Evolutionary conservation across 208 protist species (phyloP).

Genomic region (Naegleria lovaniensis): DNA sequence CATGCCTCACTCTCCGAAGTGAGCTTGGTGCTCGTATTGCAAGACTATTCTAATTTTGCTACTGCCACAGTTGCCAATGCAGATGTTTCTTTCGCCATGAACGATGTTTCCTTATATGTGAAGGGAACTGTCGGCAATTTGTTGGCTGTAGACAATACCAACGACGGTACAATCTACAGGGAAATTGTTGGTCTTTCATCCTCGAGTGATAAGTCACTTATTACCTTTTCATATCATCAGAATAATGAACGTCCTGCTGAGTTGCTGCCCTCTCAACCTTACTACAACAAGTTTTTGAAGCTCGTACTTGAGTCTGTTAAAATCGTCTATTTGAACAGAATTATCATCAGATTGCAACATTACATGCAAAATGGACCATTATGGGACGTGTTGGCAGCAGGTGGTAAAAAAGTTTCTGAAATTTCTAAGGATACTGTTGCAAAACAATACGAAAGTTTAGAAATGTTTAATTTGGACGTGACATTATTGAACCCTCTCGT

Average conservation of each 20-base stretch:
- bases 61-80: neutral
- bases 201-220: neutral
- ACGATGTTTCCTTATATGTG: neutral
- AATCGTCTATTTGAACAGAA: neutral
- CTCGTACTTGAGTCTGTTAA: conserved; percentile 1
- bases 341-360: neutral
- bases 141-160: neutral
- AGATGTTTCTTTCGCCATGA: neutral
- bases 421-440: neutral
- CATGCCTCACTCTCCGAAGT: neutral
- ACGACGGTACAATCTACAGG: neutral
- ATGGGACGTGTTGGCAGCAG: neutral
- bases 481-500: neutral
- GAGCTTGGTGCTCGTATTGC: neutral
- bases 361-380: neutral
- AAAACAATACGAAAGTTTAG: neutral
- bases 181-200: conserved; percentile 2
- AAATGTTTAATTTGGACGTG: neutral
- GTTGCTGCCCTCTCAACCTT: neutral
- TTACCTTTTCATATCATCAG: neutral
- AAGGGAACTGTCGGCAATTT: neutral
- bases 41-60: neutral
- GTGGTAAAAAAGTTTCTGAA: neutral
- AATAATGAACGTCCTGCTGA: neutral
- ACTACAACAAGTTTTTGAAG: neutral